Percentiles rank a stretch among this genome's conserved stretches.
These are phyloP conservation scores for Helenozyma baotianmanensis DNA, from an alignment of 805 yeast genomes.

Conservation along the genomic window DNA sequence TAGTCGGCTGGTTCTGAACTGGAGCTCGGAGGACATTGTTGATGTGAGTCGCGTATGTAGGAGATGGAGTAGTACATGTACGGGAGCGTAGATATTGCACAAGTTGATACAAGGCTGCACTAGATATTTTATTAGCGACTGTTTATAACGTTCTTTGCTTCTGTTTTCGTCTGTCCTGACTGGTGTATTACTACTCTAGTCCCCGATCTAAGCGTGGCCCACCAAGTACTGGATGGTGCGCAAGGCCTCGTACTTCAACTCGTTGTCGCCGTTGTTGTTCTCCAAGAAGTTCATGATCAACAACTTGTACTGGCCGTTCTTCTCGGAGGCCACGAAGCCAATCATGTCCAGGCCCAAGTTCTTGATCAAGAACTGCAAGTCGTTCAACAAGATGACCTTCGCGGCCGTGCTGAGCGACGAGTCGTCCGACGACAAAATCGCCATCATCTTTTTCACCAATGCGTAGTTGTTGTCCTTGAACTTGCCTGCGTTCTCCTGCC, in stretches of 20 bases:
- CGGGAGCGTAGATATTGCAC: no score
- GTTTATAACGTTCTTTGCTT: no score
- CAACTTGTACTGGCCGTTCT: constrained; percentile 59
- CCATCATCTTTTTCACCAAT: constrained; percentile 57
- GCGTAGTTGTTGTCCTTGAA: constrained; percentile 80
- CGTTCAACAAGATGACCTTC: constrained; percentile 39
- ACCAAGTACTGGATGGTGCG: constrained; percentile 93
- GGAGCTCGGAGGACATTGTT: constrained; percentile 13
- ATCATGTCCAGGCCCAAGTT: constrained; percentile 38
- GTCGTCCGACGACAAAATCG: constrained; percentile 38
- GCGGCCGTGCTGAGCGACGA: constrained; percentile 15
- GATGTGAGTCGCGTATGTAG: neutral
- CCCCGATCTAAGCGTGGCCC: constrained; percentile 47
- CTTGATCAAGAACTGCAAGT: constrained; percentile 38
- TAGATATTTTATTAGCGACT: no score
- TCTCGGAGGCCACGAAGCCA: constrained; percentile 33
- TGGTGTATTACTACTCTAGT: neutral
- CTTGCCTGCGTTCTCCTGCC: constrained; percentile 74
- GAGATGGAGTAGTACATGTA: no score
- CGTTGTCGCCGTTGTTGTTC: constrained; percentile 65
- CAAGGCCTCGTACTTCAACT: constrained; percentile 90
- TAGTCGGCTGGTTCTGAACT: constrained; percentile 19
- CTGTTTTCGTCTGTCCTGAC: neutral
- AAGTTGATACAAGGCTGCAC: no score
- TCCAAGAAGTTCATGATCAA: constrained; percentile 80